phyloP scores from a whole-genome alignment of 2,329 filamentous ascomycete species.

The Trichoderma koningii region DNA sequence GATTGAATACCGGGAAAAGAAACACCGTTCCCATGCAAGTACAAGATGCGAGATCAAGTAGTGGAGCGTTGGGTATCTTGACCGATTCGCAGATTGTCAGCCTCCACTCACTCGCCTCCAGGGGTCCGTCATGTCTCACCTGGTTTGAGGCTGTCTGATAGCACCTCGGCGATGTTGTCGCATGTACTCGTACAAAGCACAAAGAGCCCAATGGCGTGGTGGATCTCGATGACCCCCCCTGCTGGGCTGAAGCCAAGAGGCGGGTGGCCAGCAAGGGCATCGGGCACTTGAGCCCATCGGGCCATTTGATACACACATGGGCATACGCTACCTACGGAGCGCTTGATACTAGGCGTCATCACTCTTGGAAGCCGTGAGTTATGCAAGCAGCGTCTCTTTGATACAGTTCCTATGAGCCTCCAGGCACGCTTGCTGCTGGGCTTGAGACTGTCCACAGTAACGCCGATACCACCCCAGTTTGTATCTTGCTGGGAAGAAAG shows the following conservation, averaged over 20 bases:
- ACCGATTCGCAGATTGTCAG: not conserved
- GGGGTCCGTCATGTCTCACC: not conserved
- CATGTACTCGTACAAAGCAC: too few relatives aligned
- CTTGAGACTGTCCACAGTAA: too few relatives aligned
- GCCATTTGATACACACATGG: too few relatives aligned
- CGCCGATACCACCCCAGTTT: not conserved
- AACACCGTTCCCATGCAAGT: too few relatives aligned
- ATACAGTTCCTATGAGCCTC: too few relatives aligned
- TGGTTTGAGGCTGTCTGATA: not conserved
- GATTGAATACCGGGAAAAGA: too few relatives aligned
- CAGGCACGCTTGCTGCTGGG: too few relatives aligned
- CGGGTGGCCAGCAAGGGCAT: not conserved
- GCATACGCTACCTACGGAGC: too few relatives aligned
- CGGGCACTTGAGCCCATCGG: not conserved
- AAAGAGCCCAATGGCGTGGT: not conserved
- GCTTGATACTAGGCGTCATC: too few relatives aligned
- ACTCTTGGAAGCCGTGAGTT: not conserved
- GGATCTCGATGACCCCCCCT: not conserved
- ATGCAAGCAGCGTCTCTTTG: not conserved
- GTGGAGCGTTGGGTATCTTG: too few relatives aligned
- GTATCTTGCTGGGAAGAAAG: not conserved
- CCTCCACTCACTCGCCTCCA: not conserved
- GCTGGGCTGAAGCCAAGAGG: slow-evolving; percentile 1
- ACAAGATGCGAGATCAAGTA: too few relatives aligned
- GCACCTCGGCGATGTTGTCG: not conserved